Evolutionary conservation across 2,329 filamentous ascomycete genomes (phyloP).

Genomic region (Tolypocladium cylindrosporum): DNA sequence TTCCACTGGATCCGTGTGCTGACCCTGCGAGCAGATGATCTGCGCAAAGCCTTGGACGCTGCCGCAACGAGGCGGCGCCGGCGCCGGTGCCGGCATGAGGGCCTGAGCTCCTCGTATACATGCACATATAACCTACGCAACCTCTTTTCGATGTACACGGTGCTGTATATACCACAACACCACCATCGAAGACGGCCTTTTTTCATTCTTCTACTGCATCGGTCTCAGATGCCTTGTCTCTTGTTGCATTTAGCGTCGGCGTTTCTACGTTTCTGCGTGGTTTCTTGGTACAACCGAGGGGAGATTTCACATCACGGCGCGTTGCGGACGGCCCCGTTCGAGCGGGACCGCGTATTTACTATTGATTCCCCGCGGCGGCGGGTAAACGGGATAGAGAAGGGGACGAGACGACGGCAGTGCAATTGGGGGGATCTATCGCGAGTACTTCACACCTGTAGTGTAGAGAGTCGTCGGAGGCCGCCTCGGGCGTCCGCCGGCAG

Average conservation of each 20-base stretch:
- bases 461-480: not conserved
- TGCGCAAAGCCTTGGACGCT: constrained; percentile 63
- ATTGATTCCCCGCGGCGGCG: not conserved
- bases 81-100: constrained; percentile 11
- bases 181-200: not conserved
- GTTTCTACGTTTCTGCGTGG: not conserved
- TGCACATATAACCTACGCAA: not conserved
- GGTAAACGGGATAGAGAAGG: not conserved
- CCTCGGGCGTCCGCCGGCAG: not conserved
- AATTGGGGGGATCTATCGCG: not conserved
- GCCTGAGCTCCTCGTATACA: not conserved
- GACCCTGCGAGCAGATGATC: constrained; percentile 41
- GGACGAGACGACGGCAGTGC: too few species aligned
- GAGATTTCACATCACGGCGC: not conserved
- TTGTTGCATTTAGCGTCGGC: constrained; percentile 1
- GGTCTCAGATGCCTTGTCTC: not conserved
- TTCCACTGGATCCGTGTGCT: not conserved
- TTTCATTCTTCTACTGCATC: not conserved
- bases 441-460: not conserved
- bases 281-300: not conserved
- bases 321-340: not conserved
- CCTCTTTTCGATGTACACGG: not conserved
- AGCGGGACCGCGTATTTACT: not conserved
- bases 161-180: not conserved
- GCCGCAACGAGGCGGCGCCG: constrained; percentile 38